Evolutionary conservation across 177 flowering plant genomes (phyloP).

Genomic region (Vitis hybrid): DNA sequence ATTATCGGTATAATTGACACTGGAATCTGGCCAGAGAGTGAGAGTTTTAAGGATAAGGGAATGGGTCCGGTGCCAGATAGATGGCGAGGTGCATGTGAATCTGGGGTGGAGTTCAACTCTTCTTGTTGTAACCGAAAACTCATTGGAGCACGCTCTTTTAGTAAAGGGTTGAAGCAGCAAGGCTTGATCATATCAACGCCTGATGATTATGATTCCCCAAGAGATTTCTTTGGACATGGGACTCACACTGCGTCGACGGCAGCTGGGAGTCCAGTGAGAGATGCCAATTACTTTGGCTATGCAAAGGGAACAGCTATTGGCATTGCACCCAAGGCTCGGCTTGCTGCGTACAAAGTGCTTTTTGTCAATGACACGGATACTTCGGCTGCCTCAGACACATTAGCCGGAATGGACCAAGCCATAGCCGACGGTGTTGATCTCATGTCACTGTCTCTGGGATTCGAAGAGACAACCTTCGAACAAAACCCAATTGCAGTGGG

Average conservation of each 20-base stretch:
- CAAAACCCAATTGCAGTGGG: constrained; percentile 38
- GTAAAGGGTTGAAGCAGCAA: too few species aligned
- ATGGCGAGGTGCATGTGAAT: too few species aligned
- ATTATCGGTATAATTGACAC: too few species aligned
- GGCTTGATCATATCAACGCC: too few species aligned
- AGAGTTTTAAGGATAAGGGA: too few species aligned
- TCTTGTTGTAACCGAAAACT: too few species aligned
- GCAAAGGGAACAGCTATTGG: constrained; percentile 42
- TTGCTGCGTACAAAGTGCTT: constrained; percentile 46
- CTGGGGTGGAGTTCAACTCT: too few species aligned
- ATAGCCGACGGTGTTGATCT: constrained; percentile 48
- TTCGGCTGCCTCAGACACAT: constrained; percentile 15
- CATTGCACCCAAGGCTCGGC: constrained; percentile 41
- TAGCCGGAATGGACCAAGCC: constrained; percentile 45
- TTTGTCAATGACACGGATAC: constrained; percentile 9
- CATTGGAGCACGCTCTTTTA: too few species aligned
- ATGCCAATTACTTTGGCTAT: constrained; percentile 36
- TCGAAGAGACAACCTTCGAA: constrained; percentile 18
- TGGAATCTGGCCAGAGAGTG: too few species aligned
- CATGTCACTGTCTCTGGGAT: constrained; percentile 40
- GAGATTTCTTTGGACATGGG: too few species aligned
- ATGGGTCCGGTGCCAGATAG: too few species aligned
- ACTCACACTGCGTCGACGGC: constrained; percentile 36
- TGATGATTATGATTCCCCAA: too few species aligned
- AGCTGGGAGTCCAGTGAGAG: constrained; percentile 25